A percentile compares a stretch with the other conserved stretches of the same genome.
Conservation (phyloP, 2,329 filamentous ascomycete genomes). For the Cadophora sp. region DNA sequence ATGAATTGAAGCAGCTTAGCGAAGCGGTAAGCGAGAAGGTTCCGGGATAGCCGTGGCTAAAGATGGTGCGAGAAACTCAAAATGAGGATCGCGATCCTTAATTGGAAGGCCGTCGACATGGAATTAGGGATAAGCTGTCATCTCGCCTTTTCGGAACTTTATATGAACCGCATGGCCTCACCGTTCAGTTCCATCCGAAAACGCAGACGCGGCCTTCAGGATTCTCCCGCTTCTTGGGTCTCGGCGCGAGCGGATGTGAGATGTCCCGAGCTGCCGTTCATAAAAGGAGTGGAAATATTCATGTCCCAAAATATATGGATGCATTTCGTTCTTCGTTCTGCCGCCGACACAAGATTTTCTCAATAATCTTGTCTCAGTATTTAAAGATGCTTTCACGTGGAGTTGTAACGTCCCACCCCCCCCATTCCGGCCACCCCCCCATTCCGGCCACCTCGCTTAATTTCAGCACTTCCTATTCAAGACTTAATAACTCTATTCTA, state of each 20-base stretch:
- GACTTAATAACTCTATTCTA: too few species aligned
- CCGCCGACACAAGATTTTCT: too few species aligned
- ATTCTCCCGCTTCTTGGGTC: not conserved
- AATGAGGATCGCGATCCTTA: not conserved
- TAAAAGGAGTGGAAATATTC: not conserved
- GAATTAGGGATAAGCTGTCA: not conserved
- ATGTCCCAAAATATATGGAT: too few species aligned
- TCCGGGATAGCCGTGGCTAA: not conserved
- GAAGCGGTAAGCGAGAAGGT: not conserved
- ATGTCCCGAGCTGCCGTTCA: not conserved
- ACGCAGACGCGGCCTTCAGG: not conserved
- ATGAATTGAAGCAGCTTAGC: constrained; percentile 3
- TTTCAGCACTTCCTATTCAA: too few species aligned
- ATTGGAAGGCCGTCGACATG: not conserved
- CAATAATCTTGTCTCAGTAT: too few species aligned
- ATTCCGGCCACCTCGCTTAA: too few species aligned
- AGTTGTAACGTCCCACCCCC: too few species aligned
- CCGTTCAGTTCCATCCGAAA: not conserved
- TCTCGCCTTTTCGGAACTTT: not conserved
- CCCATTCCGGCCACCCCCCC: too few species aligned
- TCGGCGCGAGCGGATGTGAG: not conserved
- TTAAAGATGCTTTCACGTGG: too few species aligned
- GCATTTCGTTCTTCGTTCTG: too few species aligned
- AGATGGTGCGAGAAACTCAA: not conserved
- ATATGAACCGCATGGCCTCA: not conserved